Base-by-base conservation (phyloP, 2,329 filamentous ascomycete species). In the Claviceps capensis region DNA sequence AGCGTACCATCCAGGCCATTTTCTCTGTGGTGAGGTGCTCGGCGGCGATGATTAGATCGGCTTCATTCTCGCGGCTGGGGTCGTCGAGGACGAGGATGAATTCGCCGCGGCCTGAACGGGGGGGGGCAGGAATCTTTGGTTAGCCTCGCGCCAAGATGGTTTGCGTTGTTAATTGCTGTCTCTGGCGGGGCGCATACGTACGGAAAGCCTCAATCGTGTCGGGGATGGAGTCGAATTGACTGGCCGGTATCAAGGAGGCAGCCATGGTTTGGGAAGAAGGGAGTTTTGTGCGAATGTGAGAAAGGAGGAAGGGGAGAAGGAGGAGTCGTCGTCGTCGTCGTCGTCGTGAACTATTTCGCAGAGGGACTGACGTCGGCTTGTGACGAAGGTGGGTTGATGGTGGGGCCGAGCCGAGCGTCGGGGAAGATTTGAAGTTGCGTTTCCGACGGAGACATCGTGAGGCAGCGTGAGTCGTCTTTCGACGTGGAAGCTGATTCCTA, bases 51-150 rank as follows among this genome's bases (percentile, higher is more conserved):
- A 97, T 96, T 48, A 98, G 81, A 72, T 98, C 93, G 68, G 90
- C 93, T 77, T 98, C 93, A 69, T 98, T 98, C 70, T 98, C 93
- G 68, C 93, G 90, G 56, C 83, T 81, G 57, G 88, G 82, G 60
- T 88, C 86, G 74, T 98, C 93, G 63, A 98, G 87, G 40, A 96
- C 91, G 56, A 98, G 82, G 66, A 98, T 85, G 77, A 97, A 97
- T 65, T 97, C 83, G 68, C 88, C 89, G 69, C 82, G 79, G 62
- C 76, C 83, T 87, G 58, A 48, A 26, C 16, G 17, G 17, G 17
- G 47, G 41, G 5, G 23, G n/a, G 26, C 16, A 5, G n/a, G 26
- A 16, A 6, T n/a, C 48, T 46, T 23, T 14, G 36, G 17, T 42
- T 45, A 42, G 53, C 46, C 14, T 34, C 16, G 43, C 42, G 30